Conservation (phyloP, 345 rosid species). For the Anastatica hierochuntica region DNA sequence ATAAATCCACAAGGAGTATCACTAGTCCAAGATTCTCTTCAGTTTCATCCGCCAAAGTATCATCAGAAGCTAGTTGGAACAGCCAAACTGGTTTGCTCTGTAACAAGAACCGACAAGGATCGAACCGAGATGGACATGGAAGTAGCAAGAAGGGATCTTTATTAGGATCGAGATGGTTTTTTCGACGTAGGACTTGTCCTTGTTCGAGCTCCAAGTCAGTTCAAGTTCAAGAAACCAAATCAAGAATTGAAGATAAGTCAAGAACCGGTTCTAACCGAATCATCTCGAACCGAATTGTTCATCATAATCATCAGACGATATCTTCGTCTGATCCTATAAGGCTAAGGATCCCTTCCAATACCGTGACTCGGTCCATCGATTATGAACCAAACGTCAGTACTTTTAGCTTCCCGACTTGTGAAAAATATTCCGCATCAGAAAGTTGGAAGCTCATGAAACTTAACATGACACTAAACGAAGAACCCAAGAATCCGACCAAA, state of each 20-base stretch:
- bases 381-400: no score
- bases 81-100: slow-evolving; percentile 66
- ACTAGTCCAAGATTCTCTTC: slow-evolving; percentile 44
- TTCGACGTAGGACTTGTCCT: slow-evolving; percentile 47
- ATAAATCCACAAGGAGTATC: slow-evolving; percentile 19
- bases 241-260: slow-evolving; percentile 16
- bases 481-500: neutral
- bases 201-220: slow-evolving; percentile 70
- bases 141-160: slow-evolving; percentile 48
- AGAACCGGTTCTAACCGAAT: slow-evolving; percentile 18
- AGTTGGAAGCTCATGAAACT: slow-evolving; percentile 2
- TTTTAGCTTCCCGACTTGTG: no score
- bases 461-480: slow-evolving; percentile 7
- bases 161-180: slow-evolving; percentile 37
- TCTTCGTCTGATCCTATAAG: slow-evolving; percentile 20
- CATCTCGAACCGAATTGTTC: slow-evolving; percentile 3
- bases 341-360: slow-evolving; percentile 19
- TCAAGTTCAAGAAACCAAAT: slow-evolving; percentile 41
- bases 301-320: slow-evolving; percentile 12
- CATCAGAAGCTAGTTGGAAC: slow-evolving; percentile 91
- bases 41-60: slow-evolving; percentile 45
- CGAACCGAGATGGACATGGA: slow-evolving; percentile 9
- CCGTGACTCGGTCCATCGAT: neutral
- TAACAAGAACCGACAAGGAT: slow-evolving; percentile 10
- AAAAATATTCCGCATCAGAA: no score